Conservation (phyloP, 2,329 filamentous ascomycete species). For the Alternaria ventricosa region DNA sequence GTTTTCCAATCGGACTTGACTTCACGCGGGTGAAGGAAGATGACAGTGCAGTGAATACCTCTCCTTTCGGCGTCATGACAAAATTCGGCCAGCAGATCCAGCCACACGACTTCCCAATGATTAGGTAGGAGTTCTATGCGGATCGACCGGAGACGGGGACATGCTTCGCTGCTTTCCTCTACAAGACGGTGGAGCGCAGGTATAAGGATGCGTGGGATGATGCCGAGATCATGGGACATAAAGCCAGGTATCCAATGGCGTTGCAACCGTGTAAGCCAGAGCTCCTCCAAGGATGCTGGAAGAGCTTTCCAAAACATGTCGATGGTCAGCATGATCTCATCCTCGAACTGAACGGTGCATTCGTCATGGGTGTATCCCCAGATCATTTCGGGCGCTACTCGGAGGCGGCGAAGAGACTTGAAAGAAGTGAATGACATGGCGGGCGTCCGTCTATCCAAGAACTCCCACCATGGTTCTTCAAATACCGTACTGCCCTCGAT, state of each 20-base stretch:
- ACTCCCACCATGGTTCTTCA: not conserved
- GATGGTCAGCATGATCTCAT: not conserved
- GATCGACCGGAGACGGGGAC: not conserved
- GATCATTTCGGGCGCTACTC: not conserved
- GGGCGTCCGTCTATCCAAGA: not conserved
- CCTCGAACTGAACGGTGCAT: not conserved
- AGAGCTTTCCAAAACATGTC: not conserved
- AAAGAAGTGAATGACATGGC: not conserved
- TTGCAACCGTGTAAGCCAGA: not conserved
- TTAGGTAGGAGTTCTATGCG: not conserved
- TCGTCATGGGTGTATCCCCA: not conserved
- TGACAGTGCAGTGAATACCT: not conserved
- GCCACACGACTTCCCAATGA: not conserved
- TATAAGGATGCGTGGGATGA: not conserved
- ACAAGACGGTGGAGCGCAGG: not conserved
- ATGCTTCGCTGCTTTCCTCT: not conserved
- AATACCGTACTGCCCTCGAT: not conserved
- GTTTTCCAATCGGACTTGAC: not conserved
- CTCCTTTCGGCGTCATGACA: not conserved
- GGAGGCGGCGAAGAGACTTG: not conserved
- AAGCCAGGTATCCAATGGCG: not conserved
- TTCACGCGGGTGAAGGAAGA: not conserved
- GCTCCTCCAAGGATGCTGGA: not conserved
- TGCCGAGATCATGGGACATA: not conserved
- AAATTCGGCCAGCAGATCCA: not conserved